Evolutionary conservation across 768 basidiomycete species (phyloP).

Genomic region (Tulasnella calospora): DNA sequence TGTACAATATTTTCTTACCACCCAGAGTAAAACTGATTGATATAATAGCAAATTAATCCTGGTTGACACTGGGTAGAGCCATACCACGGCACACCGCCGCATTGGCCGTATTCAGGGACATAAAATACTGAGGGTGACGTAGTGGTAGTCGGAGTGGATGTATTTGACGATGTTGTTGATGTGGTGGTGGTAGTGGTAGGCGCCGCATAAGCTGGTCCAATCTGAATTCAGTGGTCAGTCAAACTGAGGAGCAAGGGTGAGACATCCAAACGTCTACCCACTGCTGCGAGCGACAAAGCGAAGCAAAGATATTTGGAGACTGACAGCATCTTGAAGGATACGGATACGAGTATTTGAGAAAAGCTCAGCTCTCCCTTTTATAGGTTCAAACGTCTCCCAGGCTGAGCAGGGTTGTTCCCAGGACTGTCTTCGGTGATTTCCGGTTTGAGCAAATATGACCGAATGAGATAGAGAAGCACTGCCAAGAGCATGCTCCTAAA

Average conservation of each 20-base stretch:
- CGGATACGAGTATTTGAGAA: too few species aligned
- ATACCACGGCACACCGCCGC: background rate
- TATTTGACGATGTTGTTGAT: background rate
- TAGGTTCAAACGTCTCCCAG: too few species aligned
- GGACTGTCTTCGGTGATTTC: too few species aligned
- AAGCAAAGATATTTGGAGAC: too few species aligned
- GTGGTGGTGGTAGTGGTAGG: background rate
- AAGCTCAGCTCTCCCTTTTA: too few species aligned
- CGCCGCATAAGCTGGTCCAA: background rate
- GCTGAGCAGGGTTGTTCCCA: too few species aligned
- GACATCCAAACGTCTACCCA: too few species aligned
- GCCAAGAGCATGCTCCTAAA: too few species aligned
- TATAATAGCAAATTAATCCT: background rate
- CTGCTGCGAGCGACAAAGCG: too few species aligned
- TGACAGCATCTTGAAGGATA: too few species aligned
- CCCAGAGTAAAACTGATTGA: background rate
- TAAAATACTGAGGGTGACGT: background rate
- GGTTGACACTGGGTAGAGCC: background rate
- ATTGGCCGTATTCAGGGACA: background rate
- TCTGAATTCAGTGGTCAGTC: background rate
- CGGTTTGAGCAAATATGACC: too few species aligned
- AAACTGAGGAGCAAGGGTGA: background rate
- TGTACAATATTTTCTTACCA: background rate
- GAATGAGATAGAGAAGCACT: too few species aligned
- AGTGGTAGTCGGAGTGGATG: background rate